Base-by-base conservation (phyloP, 2,329 filamentous ascomycete genomes). In the Alternaria sp. region DNA sequence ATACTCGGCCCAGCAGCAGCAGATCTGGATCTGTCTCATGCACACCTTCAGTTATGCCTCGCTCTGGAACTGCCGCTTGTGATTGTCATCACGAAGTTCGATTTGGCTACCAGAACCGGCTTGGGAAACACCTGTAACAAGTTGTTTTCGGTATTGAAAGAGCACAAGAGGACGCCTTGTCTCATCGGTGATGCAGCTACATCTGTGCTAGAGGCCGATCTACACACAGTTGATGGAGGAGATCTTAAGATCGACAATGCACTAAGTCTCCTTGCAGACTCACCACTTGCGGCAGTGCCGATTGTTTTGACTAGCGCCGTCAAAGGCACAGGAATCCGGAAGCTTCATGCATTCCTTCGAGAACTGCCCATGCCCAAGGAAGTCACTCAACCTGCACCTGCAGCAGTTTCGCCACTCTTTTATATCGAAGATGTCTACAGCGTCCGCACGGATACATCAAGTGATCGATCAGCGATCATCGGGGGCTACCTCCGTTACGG, bases 341-440 rank as follows among this genome's bases (percentile, higher is more conserved):
- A 91, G 58, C 78, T 97, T 21, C 96, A 98, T 81, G 92, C 93
- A 17, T 85, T 98, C 19, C 83, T 99, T 12, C 87, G 90, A 61
- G 87, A 86, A 59, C 83, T 99, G 44, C 94, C 94, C 0, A 54
- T 74, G 21, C 84, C 95, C 21, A 90, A 77, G 1, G 44, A 68
- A 3, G 17, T 44, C 23, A 43, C 61, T 5, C 60, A 23, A 32
- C 51, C 90, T 7, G 81, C 84, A 2, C 72, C 65, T 12, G 57
- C 45, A 15, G 50, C 65, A 21, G 87, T 89, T 2, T 82, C 83
- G 5, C 87, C 87, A 32, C 81, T 97, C 2, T 98, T 98, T 73
- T 92, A 97, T 74, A 87, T 98, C 23, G 95, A 98, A 75, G 95
- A 97, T 70, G 89, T 93, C 1, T 98, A 97, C 78, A 91, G 87